These are phyloP conservation scores for Linum lewisii DNA, from an alignment of 345 rosid genomes.

Conservation along the genomic window DNA sequence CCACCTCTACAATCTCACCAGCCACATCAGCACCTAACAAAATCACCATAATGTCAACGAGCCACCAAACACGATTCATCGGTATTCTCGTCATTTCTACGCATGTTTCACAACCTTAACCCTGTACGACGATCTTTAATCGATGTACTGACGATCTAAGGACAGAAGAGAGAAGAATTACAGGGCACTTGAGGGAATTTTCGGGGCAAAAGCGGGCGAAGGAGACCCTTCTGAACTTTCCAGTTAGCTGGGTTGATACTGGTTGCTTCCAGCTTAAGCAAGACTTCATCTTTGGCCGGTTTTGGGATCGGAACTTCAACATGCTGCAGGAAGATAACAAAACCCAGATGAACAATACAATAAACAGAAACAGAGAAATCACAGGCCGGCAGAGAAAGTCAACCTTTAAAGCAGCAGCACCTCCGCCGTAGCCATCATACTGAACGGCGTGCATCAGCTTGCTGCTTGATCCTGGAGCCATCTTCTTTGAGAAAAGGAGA, in stretches of 20 bases:
- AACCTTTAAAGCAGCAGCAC: slow-evolving; percentile 1
- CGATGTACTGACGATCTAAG: no score
- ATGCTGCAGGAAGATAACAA: not conserved
- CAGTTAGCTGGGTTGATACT: not conserved
- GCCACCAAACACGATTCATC: no score
- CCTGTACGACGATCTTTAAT: no score
- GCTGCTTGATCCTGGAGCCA: not conserved
- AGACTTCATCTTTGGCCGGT: slow-evolving; percentile 1
- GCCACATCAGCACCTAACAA: not conserved
- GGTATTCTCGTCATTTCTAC: no score
- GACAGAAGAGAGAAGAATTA: not conserved
- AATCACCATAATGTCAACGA: not conserved
- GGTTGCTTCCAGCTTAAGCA: not conserved
- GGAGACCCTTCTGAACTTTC: not conserved
- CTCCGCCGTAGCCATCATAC: not conserved
- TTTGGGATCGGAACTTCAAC: slow-evolving; percentile 4
- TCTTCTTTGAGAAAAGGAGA: no score
- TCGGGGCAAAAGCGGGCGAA: not conserved
- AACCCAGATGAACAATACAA: not conserved
- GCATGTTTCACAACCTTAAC: no score
- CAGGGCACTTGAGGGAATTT: not conserved
- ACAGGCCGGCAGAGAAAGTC: no score
- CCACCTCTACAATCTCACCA: slow-evolving; percentile 1
- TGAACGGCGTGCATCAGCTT: not conserved
- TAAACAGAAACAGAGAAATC: not conserved